These are phyloP conservation scores for Eucalyptus erythrocorys DNA, from an alignment of 345 rosid species.

Conservation along the genomic window DNA sequence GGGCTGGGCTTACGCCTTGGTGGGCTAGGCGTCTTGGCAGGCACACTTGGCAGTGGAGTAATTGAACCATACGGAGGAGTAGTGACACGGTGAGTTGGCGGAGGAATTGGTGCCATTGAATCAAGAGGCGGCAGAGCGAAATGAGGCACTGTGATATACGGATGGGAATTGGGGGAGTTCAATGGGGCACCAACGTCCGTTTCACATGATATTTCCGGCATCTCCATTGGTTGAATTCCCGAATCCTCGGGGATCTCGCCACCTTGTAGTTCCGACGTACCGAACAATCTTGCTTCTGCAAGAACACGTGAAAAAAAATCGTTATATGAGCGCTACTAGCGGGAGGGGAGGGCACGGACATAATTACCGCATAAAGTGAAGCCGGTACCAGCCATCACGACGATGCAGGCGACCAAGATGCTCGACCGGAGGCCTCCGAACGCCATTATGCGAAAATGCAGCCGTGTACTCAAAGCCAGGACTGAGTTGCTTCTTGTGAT, in stretches of 20 bases:
- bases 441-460: neutral
- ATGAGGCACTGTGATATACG: neutral
- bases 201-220: neutral
- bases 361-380: neutral
- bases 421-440: neutral
- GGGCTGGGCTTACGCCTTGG: neutral
- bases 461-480: neutral
- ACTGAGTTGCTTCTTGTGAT: neutral
- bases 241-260: neutral
- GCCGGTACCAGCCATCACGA: neutral
- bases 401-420: neutral
- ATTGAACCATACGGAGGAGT: neutral
- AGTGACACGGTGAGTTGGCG: neutral
- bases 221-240: neutral
- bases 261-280: no score
- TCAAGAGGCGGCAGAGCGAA: neutral
- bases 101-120: neutral
- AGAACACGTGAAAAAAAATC: neutral
- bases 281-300: neutral
- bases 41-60: neutral
- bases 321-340: neutral
- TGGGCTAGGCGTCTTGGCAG: neutral
- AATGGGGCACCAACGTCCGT: neutral
- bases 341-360: neutral
- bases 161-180: neutral